Conservation (phyloP, 306 rosid species). For the Vigna mungo region DNA sequence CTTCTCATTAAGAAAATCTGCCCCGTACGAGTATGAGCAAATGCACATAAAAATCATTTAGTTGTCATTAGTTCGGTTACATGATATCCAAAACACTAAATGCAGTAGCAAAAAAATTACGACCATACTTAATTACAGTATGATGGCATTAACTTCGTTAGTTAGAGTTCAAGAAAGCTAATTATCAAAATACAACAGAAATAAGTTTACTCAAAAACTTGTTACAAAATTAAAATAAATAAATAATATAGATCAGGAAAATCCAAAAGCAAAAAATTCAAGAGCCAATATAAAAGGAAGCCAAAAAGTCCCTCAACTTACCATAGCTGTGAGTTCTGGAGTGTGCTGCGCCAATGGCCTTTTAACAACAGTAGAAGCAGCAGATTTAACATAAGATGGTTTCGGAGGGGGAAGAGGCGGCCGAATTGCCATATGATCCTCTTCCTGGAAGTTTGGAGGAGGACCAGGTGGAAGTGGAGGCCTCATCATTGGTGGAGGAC, state of each 20-base stretch:
- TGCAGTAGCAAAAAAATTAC: slow-evolving; percentile 7
- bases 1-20: neutral
- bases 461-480: slow-evolving; percentile 99
- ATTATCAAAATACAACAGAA: slow-evolving; percentile 3
- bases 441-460: slow-evolving; percentile 87
- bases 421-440: slow-evolving; percentile 57
- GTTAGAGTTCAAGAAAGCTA: neutral
- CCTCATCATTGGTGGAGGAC: slow-evolving; percentile 98
- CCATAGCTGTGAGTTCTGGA: slow-evolving; percentile 99
- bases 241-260: slow-evolving; percentile 13
- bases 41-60: neutral
- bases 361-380: slow-evolving; percentile 97
- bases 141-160: neutral
- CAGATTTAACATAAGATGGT: slow-evolving; percentile 96
- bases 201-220: neutral
- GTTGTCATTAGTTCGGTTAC: neutral
- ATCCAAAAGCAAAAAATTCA: slow-evolving; percentile 23
- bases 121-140: slow-evolving; percentile 17
- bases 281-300: slow-evolving; percentile 9
- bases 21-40: neutral
- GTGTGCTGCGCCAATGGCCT: slow-evolving; percentile 99
- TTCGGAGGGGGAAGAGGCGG: slow-evolving; percentile 65
- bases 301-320: slow-evolving; percentile 48
- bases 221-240: neutral
- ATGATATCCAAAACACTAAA: neutral